A percentile compares a stretch with the other conserved stretches of the same genome.
These are phyloP conservation scores for Nicotiana undulata DNA, from an alignment of 257 asterid species.

Conservation along the genomic window DNA sequence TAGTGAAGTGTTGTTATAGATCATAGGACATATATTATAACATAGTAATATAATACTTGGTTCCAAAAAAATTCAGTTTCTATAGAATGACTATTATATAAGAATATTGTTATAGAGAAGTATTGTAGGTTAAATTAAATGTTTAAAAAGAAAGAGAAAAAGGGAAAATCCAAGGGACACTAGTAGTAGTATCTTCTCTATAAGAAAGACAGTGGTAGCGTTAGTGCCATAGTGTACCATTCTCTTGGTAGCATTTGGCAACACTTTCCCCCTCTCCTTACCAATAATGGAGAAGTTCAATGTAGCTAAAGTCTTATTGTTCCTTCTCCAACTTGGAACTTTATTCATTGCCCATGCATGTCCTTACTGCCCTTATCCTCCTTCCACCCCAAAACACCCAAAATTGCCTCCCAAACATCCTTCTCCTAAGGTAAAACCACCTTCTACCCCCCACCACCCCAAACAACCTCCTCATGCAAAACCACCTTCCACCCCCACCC, in stretches of 20 bases:
- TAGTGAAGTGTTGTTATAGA: no score
- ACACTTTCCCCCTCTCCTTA: not conserved
- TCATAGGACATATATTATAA: no score
- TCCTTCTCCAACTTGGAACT: conserved; percentile 39
- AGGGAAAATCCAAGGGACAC: not conserved
- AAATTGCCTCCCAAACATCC: conserved; percentile 28
- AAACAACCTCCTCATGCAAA: conserved; percentile 3
- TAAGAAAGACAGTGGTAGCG: not conserved
- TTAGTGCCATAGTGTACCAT: not conserved
- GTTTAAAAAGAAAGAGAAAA: not conserved
- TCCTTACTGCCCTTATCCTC: conserved; percentile 44
- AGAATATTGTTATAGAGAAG: no score
- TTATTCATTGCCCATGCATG: conserved; percentile 44
- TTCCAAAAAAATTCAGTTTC: no score
- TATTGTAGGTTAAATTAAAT: not conserved
- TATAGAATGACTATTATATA: no score
- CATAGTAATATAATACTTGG: no score
- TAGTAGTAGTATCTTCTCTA: not conserved
- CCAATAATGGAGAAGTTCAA: not conserved
- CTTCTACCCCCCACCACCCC: conserved; percentile 2
- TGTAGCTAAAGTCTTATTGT: not conserved
- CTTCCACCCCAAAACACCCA: conserved; percentile 29
- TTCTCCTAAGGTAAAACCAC: not conserved
- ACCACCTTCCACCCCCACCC: conserved; percentile 4
- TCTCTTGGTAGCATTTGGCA: conserved; percentile 2